A percentile compares a stretch with the other conserved stretches of the same genome.
Evolutionary conservation across 306 rosid genomes (phyloP).

Genomic region (Vigna trinervia): DNA sequence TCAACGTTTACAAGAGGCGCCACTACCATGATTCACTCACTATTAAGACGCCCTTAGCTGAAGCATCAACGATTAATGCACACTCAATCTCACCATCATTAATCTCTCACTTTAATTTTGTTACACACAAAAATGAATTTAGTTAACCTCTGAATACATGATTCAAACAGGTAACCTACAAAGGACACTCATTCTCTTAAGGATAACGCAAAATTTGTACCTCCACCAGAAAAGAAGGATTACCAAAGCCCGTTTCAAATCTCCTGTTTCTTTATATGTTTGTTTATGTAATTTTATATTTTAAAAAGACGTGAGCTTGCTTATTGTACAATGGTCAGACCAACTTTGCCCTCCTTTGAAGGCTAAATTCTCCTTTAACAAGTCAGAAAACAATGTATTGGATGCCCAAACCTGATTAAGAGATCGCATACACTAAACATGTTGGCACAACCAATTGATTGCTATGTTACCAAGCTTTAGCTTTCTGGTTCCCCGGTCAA

Average conservation of each 20-base stretch:
- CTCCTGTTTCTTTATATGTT: no score
- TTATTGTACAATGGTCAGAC: slow-evolving; percentile 5
- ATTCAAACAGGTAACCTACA: neutral
- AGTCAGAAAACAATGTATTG: slow-evolving; percentile 28
- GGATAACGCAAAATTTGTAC: slow-evolving; percentile 41
- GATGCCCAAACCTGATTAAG: slow-evolving; percentile 28
- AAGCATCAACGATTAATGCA: neutral
- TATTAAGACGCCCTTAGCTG: neutral
- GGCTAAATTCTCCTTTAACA: slow-evolving; percentile 24
- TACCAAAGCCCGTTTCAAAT: neutral
- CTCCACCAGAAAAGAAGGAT: slow-evolving; percentile 10
- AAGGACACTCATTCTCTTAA: slow-evolving; percentile 43
- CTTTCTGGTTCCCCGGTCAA: slow-evolving; percentile 49
- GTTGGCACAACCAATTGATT: slow-evolving; percentile 43
- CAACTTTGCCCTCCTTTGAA: slow-evolving; percentile 44
- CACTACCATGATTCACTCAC: slow-evolving; percentile 6
- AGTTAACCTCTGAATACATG: neutral
- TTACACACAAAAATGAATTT: neutral
- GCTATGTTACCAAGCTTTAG: slow-evolving; percentile 38
- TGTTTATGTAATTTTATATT: neutral
- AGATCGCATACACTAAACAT: slow-evolving; percentile 36
- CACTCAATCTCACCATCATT: neutral
- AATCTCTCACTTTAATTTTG: neutral
- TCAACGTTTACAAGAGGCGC: neutral
- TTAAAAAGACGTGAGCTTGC: slow-evolving; percentile 30